Conservation (phyloP, 1,284 basidiomycete species). For the Tilletia setariae region DNA sequence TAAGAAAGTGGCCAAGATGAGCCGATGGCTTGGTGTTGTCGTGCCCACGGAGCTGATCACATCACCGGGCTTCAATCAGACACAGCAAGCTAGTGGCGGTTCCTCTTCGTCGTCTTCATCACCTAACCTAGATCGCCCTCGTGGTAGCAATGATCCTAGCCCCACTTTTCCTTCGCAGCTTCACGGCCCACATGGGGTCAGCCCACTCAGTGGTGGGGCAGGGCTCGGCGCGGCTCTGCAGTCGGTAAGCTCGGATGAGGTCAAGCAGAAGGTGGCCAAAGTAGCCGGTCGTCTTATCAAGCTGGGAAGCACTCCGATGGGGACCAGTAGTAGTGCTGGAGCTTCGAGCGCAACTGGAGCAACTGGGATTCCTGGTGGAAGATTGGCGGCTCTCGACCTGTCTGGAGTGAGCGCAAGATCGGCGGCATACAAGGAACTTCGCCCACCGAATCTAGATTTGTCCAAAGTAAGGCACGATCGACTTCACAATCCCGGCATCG, state of each 20-base stretch:
- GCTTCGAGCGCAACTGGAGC: neutral
- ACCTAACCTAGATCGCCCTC: neutral
- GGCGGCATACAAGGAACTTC: neutral
- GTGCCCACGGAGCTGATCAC: slow-evolving; percentile 14
- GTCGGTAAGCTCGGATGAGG: neutral
- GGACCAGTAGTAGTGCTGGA: neutral
- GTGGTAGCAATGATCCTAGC: neutral
- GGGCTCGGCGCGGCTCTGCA: neutral
- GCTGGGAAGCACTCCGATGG: neutral
- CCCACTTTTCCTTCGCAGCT: no score
- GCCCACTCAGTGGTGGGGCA: neutral
- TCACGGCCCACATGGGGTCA: neutral
- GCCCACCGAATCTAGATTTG: neutral
- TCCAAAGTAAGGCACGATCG: neutral
- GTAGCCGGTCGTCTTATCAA: slow-evolving; percentile 7
- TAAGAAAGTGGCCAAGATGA: slow-evolving; percentile 38
- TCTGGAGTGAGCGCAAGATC: neutral
- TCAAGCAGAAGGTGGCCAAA: slow-evolving; percentile 4
- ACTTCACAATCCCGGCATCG: neutral
- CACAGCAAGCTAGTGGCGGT: neutral
- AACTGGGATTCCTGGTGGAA: neutral
- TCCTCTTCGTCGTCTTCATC: neutral
- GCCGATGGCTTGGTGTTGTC: slow-evolving; percentile 40
- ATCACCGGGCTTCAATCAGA: neutral
- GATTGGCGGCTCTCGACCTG: neutral